Percentiles rank a stretch among this genome's conserved stretches.
These are phyloP conservation scores for Parasarocladium wereldwijsianum DNA, from an alignment of 2,329 filamentous ascomycete species.

Conservation along the genomic window DNA sequence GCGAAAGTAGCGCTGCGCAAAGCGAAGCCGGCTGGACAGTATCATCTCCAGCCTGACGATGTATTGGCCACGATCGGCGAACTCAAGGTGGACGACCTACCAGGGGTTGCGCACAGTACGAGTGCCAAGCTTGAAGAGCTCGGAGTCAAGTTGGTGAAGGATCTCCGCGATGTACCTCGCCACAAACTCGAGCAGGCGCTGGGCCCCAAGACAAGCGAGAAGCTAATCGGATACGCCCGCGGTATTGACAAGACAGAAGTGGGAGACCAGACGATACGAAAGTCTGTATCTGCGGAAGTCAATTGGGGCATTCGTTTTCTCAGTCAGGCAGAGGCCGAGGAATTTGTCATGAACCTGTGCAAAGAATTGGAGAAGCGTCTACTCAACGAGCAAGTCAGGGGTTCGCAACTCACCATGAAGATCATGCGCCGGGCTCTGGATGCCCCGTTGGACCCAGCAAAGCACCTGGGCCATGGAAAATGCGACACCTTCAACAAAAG, in stretches of 20 bases:
- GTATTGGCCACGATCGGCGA: conserved; percentile 63
- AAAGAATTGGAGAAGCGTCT: conserved; percentile 72
- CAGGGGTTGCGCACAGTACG: conserved; percentile 86
- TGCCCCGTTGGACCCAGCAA: conserved; percentile 79
- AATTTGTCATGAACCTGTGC: conserved; percentile 75
- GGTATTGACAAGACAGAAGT: conserved; percentile 80
- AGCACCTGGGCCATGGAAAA: conserved; percentile 88
- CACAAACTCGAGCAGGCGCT: conserved; percentile 60
- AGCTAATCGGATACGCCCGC: conserved; percentile 76
- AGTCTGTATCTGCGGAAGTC: conserved; percentile 92
- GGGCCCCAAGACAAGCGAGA: conserved; percentile 86
- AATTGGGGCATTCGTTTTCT: conserved; percentile 97
- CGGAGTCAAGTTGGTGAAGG: conserved; percentile 67
- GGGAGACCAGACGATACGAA: conserved; percentile 70
- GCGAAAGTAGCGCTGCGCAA: conserved; percentile 83
- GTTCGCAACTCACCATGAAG: conserved; percentile 81
- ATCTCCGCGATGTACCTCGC: conserved; percentile 62
- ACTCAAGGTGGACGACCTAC: conserved; percentile 66
- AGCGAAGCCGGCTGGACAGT: conserved; percentile 89
- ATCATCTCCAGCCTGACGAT: conserved; percentile 71
- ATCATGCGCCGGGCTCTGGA: conserved; percentile 80
- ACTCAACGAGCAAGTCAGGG: conserved; percentile 71
- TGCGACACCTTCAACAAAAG: conserved; percentile 94
- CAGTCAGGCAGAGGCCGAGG: conserved; percentile 81
- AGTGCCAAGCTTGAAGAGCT: conserved; percentile 78